phyloP scores from a whole-genome alignment of 345 rosid genomes.

The Gossypioides kirkii region DNA sequence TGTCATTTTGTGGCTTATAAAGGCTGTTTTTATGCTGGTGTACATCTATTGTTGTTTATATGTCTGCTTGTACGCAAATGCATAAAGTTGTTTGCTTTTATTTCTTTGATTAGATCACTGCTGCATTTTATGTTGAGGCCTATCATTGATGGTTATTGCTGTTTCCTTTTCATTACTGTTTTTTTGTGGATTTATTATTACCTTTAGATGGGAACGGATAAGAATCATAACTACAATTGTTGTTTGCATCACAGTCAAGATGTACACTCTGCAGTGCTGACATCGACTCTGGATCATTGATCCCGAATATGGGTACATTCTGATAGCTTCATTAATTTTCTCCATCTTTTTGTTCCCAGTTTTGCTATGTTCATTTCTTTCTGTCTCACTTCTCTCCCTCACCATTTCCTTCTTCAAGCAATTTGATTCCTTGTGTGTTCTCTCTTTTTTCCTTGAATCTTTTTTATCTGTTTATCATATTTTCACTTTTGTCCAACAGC shows the following conservation, averaged over 20 bases:
- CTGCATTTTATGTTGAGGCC: neutral
- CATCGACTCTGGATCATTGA: conserved; percentile 59
- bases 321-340: conserved; percentile 1
- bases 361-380: conserved; percentile 2
- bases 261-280: conserved; percentile 85
- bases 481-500: conserved; percentile 34
- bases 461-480: neutral
- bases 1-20: neutral
- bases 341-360: conserved; percentile 2
- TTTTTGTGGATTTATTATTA: neutral
- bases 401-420: neutral
- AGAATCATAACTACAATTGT: conserved; percentile 31
- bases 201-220: conserved; percentile 22
- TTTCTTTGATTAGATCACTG: neutral
- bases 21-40: neutral
- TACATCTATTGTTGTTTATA: neutral
- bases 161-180: conserved; percentile 6
- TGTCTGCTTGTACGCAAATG: neutral
- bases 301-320: conserved; percentile 78
- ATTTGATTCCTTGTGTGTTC: neutral
- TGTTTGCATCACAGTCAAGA: conserved; percentile 71
- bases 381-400: neutral
- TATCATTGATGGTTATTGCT: neutral
- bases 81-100: neutral
- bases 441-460: conserved; percentile 14